Base-by-base conservation (phyloP, 495 filamentous ascomycete species). In the Podospora conica region DNA sequence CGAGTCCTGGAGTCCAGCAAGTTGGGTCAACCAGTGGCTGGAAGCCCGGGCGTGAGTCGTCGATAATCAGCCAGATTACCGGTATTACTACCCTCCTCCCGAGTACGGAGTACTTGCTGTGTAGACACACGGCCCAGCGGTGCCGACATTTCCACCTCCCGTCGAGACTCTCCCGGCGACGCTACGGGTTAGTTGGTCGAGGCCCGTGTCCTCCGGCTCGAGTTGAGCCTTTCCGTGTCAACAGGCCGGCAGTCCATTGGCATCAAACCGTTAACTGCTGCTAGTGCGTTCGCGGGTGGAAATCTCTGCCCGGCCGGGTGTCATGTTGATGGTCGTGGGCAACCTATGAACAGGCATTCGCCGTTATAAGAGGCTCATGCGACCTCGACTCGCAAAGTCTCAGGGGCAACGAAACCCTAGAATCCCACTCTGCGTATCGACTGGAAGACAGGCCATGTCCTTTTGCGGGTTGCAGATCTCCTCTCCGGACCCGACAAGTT, bases 41-140 rank as follows among this genome's bases (percentile, higher is more conserved):
- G 6, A 48, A 48, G 40, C 8, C 33, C 33, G 33, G 33, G 33
- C 40, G 40, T 48, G 15, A n/a, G 40, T 48, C 40, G 40, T 48
- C 40, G 40, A 48, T n/a, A 63, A 63, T 63, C 61, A 63, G 53
- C 61, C 61, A 63, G 22, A 63, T 63, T 63, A 24, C 40, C 61
- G 23, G 40, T 55, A 55, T 48, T 63, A 63, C 61, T 27, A 63
- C 61, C 40, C 40, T 48, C 33, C 61, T 62, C 31, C 48, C 20
- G 33, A 21, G 12, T 20, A 15, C 61, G 25, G 7, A 9, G 10
- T 9, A 60, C 23, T 15, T 6, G 53, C 59, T 6, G 53, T 29
- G 29, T n/a, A n/a, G 24, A 60, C 7, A 23, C 59, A 59, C 9
- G n/a, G 58, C 27, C 58, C 25, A 59, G 40, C 40, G 40, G n/a